These are phyloP conservation scores for Tetrahymena thermophila DNA, from an alignment of 73 alveolate species.

Conservation along the genomic window DNA sequence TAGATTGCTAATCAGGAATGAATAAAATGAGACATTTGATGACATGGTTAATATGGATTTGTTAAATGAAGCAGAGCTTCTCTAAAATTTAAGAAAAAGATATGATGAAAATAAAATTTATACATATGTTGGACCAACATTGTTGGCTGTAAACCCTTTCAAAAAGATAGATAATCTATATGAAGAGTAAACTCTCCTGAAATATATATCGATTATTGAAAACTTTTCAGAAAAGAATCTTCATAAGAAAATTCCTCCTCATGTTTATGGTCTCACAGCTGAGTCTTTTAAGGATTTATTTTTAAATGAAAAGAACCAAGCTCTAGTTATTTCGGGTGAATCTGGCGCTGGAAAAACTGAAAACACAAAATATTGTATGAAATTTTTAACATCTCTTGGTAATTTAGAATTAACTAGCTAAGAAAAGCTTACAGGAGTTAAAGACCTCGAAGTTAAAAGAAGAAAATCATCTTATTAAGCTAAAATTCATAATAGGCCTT, in stretches of 20 bases:
- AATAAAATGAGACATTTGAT: constrained; percentile 39
- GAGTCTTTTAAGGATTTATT: constrained; percentile 73
- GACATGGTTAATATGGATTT: constrained; percentile 77
- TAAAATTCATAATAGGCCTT: constrained; percentile 8
- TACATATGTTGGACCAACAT: constrained; percentile 95
- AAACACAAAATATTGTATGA: constrained; percentile 93
- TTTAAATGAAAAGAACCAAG: constrained; percentile 69
- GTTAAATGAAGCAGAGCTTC: constrained; percentile 68
- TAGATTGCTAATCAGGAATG: background rate
- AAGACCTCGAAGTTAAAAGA: background rate
- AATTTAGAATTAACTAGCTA: constrained; percentile 1
- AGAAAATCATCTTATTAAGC: background rate
- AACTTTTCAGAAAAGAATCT: constrained; percentile 25
- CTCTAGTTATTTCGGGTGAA: constrained; percentile 97
- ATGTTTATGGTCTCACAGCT: constrained; percentile 83
- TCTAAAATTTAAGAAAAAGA: constrained; percentile 72
- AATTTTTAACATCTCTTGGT: constrained; percentile 65
- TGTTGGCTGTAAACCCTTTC: constrained; percentile 89
- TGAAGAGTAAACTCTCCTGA: background rate
- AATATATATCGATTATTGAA: constrained; percentile 6
- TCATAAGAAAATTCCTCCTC: constrained; percentile 72
- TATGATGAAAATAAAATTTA: constrained; percentile 75
- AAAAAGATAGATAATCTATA: constrained; percentile 70
- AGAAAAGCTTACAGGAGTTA: constrained; percentile 56
- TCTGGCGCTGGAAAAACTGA: constrained; percentile 99